phyloP scores from a whole-genome alignment of 164 flowering plant species.

The Chimonanthus praecox region DNA sequence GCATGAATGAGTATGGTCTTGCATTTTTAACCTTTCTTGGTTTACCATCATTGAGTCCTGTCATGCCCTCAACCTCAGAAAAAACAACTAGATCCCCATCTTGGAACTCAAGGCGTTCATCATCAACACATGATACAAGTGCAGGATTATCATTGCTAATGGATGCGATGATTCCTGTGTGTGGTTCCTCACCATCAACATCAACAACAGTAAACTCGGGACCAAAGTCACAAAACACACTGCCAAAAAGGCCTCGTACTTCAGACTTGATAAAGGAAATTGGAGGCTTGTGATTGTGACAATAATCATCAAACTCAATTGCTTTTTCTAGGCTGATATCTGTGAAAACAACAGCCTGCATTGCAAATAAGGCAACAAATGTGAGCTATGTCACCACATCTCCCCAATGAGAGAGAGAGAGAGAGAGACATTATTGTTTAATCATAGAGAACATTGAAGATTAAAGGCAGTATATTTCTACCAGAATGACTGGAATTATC shows the following conservation, averaged over 20 bases:
- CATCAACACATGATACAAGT: slow-evolving; percentile 78
- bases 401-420: neutral
- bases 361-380: neutral
- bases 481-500: no score
- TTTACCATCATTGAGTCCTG: slow-evolving; percentile 76
- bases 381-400: neutral
- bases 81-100: slow-evolving; percentile 93
- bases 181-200: slow-evolving; percentile 88
- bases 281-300: slow-evolving; percentile 77
- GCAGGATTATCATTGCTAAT: slow-evolving; percentile 81
- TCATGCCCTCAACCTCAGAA: slow-evolving; percentile 85
- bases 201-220: slow-evolving; percentile 73
- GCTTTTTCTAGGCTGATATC: slow-evolving; percentile 61
- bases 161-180: slow-evolving; percentile 81
- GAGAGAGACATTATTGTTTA: neutral
- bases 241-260: slow-evolving; percentile 84
- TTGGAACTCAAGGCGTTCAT: slow-evolving; percentile 83
- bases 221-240: slow-evolving; percentile 80
- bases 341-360: slow-evolving; percentile 86
- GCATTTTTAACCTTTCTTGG: slow-evolving; percentile 69
- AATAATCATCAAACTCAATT: slow-evolving; percentile 67
- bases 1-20: slow-evolving; percentile 63
- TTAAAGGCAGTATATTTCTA: no score
- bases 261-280: slow-evolving; percentile 77
- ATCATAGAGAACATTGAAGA: no score